Conservation (phyloP, 345 rosid genomes). For the Populus ilicifolia region DNA sequence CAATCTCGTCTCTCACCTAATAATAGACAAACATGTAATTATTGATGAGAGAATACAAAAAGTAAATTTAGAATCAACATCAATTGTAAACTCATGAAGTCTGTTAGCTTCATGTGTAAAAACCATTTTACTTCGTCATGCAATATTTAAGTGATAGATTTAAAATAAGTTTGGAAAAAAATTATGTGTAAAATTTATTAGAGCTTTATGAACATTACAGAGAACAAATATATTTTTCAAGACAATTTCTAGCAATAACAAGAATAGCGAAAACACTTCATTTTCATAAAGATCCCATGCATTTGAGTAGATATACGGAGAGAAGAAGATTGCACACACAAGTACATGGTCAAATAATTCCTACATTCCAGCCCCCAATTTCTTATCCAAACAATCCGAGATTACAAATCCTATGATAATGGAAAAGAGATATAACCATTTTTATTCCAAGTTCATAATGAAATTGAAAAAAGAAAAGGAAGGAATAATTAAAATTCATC, state of each 20-base stretch:
- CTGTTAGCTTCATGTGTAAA: background rate
- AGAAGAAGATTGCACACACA: background rate
- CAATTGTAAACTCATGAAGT: background rate
- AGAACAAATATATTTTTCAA: background rate
- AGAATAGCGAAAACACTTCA: background rate
- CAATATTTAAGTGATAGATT: background rate
- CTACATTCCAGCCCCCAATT: background rate
- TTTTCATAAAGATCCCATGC: background rate
- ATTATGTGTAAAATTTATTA: background rate
- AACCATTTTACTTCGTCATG: background rate
- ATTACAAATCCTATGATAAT: background rate
- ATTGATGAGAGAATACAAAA: background rate
- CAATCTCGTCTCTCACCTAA: slow-evolving; percentile 90
- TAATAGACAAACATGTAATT: background rate
- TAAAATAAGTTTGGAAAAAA: background rate
- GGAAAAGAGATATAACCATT: background rate
- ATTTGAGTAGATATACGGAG: background rate
- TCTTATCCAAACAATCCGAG: background rate
- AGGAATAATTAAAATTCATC: background rate
- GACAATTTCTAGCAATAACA: background rate
- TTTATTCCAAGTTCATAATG: background rate
- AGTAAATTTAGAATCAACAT: background rate
- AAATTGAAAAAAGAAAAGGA: background rate
- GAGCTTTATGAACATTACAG: background rate
- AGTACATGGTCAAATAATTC: background rate